Conservation (phyloP, 176 grass and related monocot genomes). For the Oryza rufipogon region DNA sequence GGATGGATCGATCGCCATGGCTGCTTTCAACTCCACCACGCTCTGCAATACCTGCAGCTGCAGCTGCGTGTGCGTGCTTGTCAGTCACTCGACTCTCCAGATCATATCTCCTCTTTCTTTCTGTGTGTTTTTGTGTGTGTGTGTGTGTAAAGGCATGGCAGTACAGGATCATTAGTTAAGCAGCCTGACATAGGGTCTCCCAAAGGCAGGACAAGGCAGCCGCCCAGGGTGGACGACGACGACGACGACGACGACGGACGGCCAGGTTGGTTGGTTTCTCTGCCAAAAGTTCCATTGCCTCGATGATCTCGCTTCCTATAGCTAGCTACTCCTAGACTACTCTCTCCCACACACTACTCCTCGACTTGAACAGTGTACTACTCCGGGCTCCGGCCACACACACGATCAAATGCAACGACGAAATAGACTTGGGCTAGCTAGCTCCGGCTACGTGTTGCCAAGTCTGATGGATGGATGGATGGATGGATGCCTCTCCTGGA, state of each 20-base stretch:
- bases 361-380: not conserved
- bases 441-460: not conserved
- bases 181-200: not conserved
- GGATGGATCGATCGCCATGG: not conserved
- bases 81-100: not conserved
- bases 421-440: too few relatives aligned
- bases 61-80: not conserved
- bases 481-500: slow-evolving; percentile 16
- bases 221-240: not conserved
- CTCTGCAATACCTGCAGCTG: too few relatives aligned
- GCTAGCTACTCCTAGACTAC: too few relatives aligned
- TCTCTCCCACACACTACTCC: too few relatives aligned
- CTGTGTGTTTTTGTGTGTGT: too few relatives aligned
- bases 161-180: not conserved
- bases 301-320: too few relatives aligned
- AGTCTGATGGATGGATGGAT: slow-evolving; percentile 1
- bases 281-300: not conserved
- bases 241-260: too few relatives aligned
- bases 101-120: not conserved
- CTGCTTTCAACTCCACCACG: not conserved
- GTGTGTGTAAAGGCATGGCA: not conserved
- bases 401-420: too few relatives aligned
- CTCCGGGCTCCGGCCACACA: not conserved
- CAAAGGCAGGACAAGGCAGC: not conserved
- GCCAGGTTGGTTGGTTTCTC: not conserved